A percentile compares a stretch with the other conserved stretches of the same genome.
phyloP scores from a whole-genome alignment of 2,329 filamentous ascomycete species.

The Raffaelea ambrosiae region DNA sequence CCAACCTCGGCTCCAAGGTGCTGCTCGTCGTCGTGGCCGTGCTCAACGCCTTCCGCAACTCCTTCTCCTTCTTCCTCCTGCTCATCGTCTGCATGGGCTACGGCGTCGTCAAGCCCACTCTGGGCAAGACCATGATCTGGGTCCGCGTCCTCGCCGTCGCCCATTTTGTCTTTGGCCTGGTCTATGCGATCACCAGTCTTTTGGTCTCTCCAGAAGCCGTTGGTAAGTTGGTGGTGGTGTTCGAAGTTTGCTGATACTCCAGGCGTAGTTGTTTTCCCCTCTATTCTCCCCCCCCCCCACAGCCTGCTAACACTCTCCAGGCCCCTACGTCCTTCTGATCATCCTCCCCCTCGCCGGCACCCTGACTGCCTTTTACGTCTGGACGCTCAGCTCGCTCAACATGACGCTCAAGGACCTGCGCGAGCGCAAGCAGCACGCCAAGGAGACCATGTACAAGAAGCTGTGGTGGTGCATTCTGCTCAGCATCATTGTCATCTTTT shows the following conservation, averaged over 20 bases:
- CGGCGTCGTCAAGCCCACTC: conserved; percentile 87
- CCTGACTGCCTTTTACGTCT: conserved; percentile 94
- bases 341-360: conserved; percentile 88
- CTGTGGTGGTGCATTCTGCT: conserved; percentile 96
- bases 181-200: conserved; percentile 85
- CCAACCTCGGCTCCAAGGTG: conserved; percentile 73
- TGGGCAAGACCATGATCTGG: conserved; percentile 90
- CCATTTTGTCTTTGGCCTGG: conserved; percentile 90
- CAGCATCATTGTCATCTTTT: conserved; percentile 92
- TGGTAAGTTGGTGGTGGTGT: conserved; percentile 31
- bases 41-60: conserved; percentile 88
- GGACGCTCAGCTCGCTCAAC: conserved; percentile 94
- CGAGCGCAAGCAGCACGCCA: conserved; percentile 87
- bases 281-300: neutral
- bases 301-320: conserved; percentile 28
- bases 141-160: conserved; percentile 84
- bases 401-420: conserved; percentile 92
- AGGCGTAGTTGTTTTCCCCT: neutral
- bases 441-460: conserved; percentile 94
- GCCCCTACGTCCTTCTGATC: conserved; percentile 83
- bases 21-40: conserved; percentile 88
- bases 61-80: conserved; percentile 95
- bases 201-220: conserved; percentile 83
- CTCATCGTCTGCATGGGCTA: conserved; percentile 99
- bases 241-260: neutral